Conservation (phyloP, 257 asterid genomes). For the Rubia yunnanensis region DNA sequence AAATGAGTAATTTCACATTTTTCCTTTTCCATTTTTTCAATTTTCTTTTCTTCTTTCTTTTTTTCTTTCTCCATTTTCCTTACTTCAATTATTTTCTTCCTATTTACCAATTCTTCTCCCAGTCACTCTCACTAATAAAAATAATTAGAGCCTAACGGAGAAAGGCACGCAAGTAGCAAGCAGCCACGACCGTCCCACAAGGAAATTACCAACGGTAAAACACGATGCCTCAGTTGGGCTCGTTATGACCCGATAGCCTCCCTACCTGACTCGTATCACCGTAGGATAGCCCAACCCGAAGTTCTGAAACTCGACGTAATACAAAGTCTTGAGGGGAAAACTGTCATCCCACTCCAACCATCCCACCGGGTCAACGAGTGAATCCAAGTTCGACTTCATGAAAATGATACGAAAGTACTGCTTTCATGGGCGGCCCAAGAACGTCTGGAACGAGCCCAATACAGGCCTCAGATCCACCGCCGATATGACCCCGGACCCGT, state of each 20-base stretch:
- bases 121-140: no score
- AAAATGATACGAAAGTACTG: conserved; percentile 60
- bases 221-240: conserved; percentile 44
- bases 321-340: conserved; percentile 56
- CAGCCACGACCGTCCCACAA: conserved; percentile 63
- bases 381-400: conserved; percentile 32
- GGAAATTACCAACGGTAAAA: conserved; percentile 42
- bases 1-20: no score
- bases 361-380: conserved; percentile 58
- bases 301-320: conserved; percentile 62
- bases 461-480: conserved; percentile 43
- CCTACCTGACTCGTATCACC: conserved; percentile 46
- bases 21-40: no score
- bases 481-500: conserved; percentile 53
- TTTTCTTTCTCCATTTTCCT: no score
- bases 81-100: no score
- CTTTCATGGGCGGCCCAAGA: conserved; percentile 73
- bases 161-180: conserved; percentile 58
- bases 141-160: conserved; percentile 36
- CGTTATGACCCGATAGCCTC: conserved; percentile 58
- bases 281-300: conserved; percentile 57
- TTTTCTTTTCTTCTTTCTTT: no score
- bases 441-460: conserved; percentile 30
- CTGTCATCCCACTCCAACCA: conserved; percentile 78
- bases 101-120: no score